Conservation (phyloP, 495 filamentous ascomycete species). For the Penicillium soppii region DNA sequence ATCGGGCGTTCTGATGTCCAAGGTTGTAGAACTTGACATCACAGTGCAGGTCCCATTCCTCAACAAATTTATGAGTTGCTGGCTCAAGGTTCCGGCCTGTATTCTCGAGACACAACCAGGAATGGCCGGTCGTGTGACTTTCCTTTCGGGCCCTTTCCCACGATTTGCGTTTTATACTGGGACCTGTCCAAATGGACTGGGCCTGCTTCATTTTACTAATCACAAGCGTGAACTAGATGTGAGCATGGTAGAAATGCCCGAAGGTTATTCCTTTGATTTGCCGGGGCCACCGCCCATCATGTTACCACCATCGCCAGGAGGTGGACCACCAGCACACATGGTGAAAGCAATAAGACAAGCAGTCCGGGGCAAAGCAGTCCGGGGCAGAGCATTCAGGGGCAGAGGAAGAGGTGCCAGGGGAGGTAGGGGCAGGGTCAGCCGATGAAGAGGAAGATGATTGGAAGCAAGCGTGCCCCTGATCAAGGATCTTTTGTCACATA, state of each 20-base stretch:
- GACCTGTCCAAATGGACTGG: background rate
- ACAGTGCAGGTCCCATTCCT: background rate
- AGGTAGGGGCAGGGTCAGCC: no score
- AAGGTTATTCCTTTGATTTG: no score
- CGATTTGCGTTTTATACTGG: background rate
- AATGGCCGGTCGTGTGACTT: background rate
- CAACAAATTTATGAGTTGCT: background rate
- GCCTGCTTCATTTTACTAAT: background rate
- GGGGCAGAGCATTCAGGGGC: no score
- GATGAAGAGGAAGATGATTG: no score
- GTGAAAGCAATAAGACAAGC: no score
- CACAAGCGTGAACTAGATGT: background rate
- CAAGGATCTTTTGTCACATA: no score
- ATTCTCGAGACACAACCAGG: background rate
- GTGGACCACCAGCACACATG: background rate
- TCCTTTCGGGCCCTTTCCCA: slow-evolving; percentile 1
- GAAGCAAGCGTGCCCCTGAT: no score
- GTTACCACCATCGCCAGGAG: background rate
- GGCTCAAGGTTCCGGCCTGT: background rate
- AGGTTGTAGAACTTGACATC: background rate
- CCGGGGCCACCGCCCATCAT: background rate
- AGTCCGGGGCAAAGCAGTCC: no score
- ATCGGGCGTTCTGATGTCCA: background rate
- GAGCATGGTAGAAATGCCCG: no score
- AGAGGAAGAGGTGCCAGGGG: no score